Conservation (phyloP, 345 rosid genomes). For the Brassica rapa region DNA sequence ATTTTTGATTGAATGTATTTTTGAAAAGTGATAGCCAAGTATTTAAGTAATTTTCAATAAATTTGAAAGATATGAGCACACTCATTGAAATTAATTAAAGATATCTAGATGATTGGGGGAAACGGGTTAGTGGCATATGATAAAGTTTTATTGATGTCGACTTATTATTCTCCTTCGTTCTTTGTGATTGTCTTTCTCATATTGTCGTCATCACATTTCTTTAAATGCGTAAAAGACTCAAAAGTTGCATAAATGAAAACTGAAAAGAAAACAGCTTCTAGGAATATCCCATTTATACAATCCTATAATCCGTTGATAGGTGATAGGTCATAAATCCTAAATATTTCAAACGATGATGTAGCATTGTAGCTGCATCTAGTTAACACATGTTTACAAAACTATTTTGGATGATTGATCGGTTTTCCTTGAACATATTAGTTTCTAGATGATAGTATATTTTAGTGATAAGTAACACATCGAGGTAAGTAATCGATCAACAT, state of each 20-base stretch:
- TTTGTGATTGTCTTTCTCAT: constrained; percentile 36
- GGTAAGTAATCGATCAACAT: background rate
- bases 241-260: constrained; percentile 20
- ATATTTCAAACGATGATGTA: background rate
- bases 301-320: constrained; percentile 10
- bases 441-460: background rate
- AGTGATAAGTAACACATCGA: constrained; percentile 6
- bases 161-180: constrained; percentile 33
- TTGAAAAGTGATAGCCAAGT: too few species aligned
- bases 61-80: constrained; percentile 21
- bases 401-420: background rate
- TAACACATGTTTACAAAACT: background rate
- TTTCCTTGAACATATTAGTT: background rate
- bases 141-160: constrained; percentile 27
- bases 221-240: constrained; percentile 22
- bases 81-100: constrained; percentile 1
- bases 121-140: constrained; percentile 27
- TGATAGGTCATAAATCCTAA: background rate
- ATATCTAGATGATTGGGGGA: constrained; percentile 14
- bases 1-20: background rate
- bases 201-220: constrained; percentile 27
- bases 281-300: constrained; percentile 1
- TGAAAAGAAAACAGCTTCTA: constrained; percentile 3
- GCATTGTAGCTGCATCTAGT: background rate
- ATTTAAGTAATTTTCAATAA: too few species aligned